Base-by-base conservation (phyloP, 2,329 filamentous ascomycete genomes). In the Harringtonia lauricola region DNA sequence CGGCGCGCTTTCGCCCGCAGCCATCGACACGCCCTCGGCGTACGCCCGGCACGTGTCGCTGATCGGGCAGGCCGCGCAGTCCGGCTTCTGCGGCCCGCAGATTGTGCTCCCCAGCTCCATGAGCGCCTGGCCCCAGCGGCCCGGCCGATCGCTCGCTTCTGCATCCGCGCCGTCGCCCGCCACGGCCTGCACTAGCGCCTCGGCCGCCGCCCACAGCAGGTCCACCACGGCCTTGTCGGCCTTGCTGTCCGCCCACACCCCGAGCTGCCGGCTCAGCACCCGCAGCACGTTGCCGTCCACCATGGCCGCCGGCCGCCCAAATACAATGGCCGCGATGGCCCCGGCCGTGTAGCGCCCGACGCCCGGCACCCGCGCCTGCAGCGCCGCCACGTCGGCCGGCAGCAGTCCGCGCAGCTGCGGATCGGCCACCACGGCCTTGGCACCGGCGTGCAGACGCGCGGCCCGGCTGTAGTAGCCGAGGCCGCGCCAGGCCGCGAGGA, bases 91-190 rank as follows among this genome's bases (percentile, higher is more conserved):
- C n/a, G 77, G 76, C 8, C 68, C 68, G 51, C 77, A 81, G 2
- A 81, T 55, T 0, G 77, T 81, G 49, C 75, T 79, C 3, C 77
- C 77, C 4, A 81, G 63, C 53, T 81, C 77, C 77, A 81, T 81
- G 22, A 81, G 58, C 1, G 73, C 77, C 54, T 81, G 77, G 0
- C 78, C 78, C 77, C 76, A 81, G 47, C 69, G 59, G 1, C 76
- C 76, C 0, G 77, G 76, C 19, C 70, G 57, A 42, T 73, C 66
- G 43, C 69, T 78, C 0, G 42, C 15, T 0, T 46, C 39, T 8
- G 41, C 51, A 0, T 50, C 51, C 1, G 52, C 49, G 1, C 50
- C 52, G 42, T 71, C 70, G 6, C 49, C 47, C 0, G 73, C 70
- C 2, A 76, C 67, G 2, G 64, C 63, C 41, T 70, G 70, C 39